phyloP scores from a whole-genome alignment of 2,329 filamentous ascomycete species.

The Rugonectria rugulosa region DNA sequence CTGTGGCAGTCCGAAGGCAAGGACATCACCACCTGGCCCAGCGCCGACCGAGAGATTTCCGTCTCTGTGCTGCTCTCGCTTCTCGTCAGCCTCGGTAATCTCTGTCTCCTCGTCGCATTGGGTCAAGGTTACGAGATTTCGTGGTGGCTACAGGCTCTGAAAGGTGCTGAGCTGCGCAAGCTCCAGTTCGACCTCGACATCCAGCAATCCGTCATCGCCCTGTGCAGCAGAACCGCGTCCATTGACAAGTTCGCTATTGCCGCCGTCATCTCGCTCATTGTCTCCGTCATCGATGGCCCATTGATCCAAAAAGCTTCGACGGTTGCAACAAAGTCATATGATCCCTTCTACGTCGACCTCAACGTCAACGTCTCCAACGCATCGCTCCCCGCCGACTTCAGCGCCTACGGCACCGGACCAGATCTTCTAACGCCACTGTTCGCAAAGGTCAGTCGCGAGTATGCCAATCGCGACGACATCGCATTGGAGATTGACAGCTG shows the following conservation, averaged over 20 bases:
- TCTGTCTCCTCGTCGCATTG: background rate
- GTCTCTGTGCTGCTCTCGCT: slow-evolving; percentile 2
- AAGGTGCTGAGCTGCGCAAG: slow-evolving; percentile 5
- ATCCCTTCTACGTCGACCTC: background rate
- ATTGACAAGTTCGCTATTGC: slow-evolving; percentile 6
- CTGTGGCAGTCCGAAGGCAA: slow-evolving; percentile 6
- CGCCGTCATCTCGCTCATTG: background rate
- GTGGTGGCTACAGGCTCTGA: slow-evolving; percentile 6
- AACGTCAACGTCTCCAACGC: background rate
- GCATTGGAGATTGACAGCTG: background rate
- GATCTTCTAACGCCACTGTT: background rate
- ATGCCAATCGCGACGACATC: background rate
- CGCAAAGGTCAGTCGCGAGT: background rate
- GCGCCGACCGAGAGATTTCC: background rate
- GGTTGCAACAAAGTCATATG: background rate
- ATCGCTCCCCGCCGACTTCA: background rate
- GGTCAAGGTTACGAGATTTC: slow-evolving; percentile 4
- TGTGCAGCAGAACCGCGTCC: background rate
- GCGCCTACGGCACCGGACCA: background rate
- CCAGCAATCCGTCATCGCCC: background rate
- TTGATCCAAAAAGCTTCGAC: slow-evolving; percentile 6
- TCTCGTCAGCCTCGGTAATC: slow-evolving; percentile 1
- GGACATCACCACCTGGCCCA: background rate
- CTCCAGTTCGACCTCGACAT: slow-evolving; percentile 1
- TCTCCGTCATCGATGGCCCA: slow-evolving; percentile 2